Percentiles rank a stretch among this genome's conserved stretches.
Conservation (phyloP, 768 basidiomycete species). For the Macrolepiota fuliginosa region DNA sequence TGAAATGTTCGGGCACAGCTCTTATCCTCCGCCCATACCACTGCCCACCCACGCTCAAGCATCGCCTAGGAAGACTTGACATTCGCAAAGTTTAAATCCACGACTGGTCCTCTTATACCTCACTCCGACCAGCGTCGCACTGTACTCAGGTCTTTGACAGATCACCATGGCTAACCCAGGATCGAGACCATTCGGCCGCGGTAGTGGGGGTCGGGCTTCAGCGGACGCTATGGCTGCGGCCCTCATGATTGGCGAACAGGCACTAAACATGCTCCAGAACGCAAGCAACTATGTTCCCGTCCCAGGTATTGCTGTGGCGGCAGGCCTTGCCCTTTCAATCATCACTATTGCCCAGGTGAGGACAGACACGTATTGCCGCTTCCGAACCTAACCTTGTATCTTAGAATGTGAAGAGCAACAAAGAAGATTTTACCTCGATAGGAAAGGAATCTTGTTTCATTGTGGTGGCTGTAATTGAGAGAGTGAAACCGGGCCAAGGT, state of each 20-base stretch:
- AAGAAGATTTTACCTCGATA: not conserved
- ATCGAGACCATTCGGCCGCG: not conserved
- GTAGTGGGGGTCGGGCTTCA: not conserved
- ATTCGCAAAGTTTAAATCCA: no score
- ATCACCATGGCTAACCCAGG: not conserved
- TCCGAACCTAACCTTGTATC: not conserved
- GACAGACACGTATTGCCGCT: not conserved
- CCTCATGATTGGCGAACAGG: not conserved
- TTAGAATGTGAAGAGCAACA: slow-evolving; percentile 5
- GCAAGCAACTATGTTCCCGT: not conserved
- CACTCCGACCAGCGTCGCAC: not conserved
- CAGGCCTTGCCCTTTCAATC: not conserved
- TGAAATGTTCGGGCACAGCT: no score
- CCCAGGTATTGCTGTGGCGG: slow-evolving; percentile 5
- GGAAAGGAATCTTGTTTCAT: slow-evolving; percentile 5
- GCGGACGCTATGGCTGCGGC: not conserved
- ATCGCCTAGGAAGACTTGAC: no score
- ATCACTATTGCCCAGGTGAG: not conserved
- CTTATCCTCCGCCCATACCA: no score
- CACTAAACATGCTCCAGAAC: not conserved
- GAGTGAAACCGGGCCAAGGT: not conserved
- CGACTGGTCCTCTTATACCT: not conserved
- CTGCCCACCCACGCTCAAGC: no score
- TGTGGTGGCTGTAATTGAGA: not conserved
- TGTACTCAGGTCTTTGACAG: not conserved